Conservation (phyloP, 164 flowering plant genomes). For the Aristolochia californica region DNA sequence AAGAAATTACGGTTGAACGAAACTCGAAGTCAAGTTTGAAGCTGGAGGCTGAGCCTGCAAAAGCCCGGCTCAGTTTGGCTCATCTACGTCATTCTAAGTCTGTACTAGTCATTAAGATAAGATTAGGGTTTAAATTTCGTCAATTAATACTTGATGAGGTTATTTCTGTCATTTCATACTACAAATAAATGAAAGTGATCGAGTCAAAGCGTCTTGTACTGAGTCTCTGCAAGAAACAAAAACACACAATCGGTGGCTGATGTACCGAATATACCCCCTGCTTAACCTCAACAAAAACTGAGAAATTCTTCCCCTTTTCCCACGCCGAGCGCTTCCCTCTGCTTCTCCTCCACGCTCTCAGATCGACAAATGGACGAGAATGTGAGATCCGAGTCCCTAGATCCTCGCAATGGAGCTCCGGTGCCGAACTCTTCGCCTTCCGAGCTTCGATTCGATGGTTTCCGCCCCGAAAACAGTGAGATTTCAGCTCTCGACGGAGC, state of each 20-base stretch:
- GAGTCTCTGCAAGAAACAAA: slow-evolving; percentile 5
- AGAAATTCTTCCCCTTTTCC: slow-evolving; percentile 2
- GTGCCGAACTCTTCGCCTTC: slow-evolving; percentile 2
- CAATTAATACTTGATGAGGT: background rate
- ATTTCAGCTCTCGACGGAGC: background rate
- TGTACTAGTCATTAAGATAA: no score
- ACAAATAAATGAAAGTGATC: slow-evolving; percentile 1
- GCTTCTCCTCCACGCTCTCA: background rate
- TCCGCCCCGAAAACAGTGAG: slow-evolving; percentile 2
- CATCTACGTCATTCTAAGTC: no score
- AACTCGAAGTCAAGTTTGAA: no score
- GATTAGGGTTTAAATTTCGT: no score
- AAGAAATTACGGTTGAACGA: no score
- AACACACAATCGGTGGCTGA: slow-evolving; percentile 4
- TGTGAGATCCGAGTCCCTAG: slow-evolving; percentile 7
- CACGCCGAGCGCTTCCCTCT: background rate
- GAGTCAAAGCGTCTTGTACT: slow-evolving; percentile 10
- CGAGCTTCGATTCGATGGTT: slow-evolving; percentile 15
- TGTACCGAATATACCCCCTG: slow-evolving; percentile 8
- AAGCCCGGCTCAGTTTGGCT: no score
- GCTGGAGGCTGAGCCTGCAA: no score
- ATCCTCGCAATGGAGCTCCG: background rate
- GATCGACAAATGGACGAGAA: slow-evolving; percentile 10
- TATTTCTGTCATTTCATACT: background rate
- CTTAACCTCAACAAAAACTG: background rate